A percentile compares a stretch with the other conserved stretches of the same genome.
Evolutionary conservation across 805 yeast species (phyloP).

Genomic region (Kazachstania bromeliacearum): DNA sequence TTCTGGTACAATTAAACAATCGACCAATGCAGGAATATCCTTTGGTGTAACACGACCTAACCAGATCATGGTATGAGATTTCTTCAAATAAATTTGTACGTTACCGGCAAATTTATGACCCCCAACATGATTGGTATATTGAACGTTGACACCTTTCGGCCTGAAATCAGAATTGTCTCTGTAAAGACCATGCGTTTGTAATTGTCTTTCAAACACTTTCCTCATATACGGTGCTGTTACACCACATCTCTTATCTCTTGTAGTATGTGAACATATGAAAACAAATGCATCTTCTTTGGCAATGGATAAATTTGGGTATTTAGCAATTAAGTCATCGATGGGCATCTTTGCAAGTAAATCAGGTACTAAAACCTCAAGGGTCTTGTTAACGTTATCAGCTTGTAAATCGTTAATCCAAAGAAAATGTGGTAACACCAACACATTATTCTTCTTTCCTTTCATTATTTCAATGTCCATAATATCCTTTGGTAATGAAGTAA

Average conservation of each 20-base stretch:
- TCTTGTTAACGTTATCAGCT: slow-evolving; percentile 34
- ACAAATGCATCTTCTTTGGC: slow-evolving; percentile 41
- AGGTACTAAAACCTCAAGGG: slow-evolving; percentile 39
- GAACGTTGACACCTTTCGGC: slow-evolving; percentile 64
- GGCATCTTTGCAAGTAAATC: slow-evolving; percentile 25
- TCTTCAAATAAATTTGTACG: slow-evolving; percentile 60
- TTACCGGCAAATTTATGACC: slow-evolving; percentile 95
- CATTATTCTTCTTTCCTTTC: slow-evolving; percentile 42
- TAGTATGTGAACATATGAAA: slow-evolving; percentile 78
- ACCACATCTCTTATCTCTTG: slow-evolving; percentile 91
- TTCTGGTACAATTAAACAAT: slow-evolving; percentile 59
- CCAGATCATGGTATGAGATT: slow-evolving; percentile 56
- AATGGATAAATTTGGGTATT: slow-evolving; percentile 27
- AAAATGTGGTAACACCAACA: slow-evolving; percentile 65
- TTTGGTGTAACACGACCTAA: slow-evolving; percentile 76
- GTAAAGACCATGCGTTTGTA: slow-evolving; percentile 60
- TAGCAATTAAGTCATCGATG: slow-evolving; percentile 25
- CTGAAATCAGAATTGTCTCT: slow-evolving; percentile 72
- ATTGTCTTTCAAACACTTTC: slow-evolving; percentile 61
- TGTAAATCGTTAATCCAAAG: slow-evolving; percentile 53
- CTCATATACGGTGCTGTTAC: slow-evolving; percentile 86
- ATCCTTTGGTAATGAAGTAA: slow-evolving; percentile 44
- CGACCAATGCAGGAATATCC: slow-evolving; percentile 65
- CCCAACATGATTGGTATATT: slow-evolving; percentile 79
- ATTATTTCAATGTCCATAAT: slow-evolving; percentile 36